Conservation (phyloP, 2,329 filamentous ascomycete species). For the Furcasterigmium sp. region DNA sequence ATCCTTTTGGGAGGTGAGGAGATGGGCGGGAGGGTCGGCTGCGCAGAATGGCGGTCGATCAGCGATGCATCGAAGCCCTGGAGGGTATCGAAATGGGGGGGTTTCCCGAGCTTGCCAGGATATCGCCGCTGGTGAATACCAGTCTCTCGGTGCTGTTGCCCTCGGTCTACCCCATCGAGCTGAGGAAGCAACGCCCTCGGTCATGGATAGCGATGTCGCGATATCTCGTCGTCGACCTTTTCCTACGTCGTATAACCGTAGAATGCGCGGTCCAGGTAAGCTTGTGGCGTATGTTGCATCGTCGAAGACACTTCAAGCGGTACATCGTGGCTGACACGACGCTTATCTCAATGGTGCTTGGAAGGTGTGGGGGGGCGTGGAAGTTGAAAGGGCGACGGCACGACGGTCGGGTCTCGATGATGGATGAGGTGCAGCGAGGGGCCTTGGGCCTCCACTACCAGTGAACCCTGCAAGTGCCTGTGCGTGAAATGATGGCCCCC, state of each 20-base stretch:
- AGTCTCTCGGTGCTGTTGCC: no score
- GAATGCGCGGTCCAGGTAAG: background rate
- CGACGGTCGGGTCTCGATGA: background rate
- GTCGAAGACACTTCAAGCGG: background rate
- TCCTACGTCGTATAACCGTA: no score
- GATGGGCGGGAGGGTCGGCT: background rate
- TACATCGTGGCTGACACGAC: background rate
- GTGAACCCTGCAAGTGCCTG: no score
- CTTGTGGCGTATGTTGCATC: no score
- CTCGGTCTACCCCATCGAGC: no score
- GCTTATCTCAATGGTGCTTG: background rate
- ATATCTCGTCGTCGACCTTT: background rate
- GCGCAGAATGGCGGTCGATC: background rate
- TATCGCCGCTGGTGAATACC: no score
- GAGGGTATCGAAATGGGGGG: background rate
- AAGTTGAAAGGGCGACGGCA: no score
- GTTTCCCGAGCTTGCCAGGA: background rate
- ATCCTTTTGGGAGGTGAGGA: background rate
- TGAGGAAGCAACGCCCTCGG: no score
- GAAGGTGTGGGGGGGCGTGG: no score
- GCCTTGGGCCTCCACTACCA: no score
- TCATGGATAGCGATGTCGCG: no score
- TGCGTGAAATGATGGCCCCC: background rate
- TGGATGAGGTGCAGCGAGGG: background rate
- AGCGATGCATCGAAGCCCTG: background rate